Evolutionary conservation across 805 yeast genomes (phyloP), one percentile per base, ranked within the genome.

Genomic region (Sugiyamaella marilandica): DNA sequence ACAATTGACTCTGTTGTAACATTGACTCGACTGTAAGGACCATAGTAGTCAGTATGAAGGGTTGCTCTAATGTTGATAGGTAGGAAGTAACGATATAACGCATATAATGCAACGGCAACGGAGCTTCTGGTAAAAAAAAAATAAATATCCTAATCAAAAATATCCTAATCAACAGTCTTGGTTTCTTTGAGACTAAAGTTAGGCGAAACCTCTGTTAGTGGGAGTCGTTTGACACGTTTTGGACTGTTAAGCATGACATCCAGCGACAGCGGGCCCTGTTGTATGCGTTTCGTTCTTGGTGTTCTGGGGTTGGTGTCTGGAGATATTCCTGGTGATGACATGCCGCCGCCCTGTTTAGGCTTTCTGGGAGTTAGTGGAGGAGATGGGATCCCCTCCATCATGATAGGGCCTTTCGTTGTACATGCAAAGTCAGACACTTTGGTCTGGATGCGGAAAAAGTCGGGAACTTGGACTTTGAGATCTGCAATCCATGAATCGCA

Each of bases 401-500:
- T 19, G 16, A 33, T 14, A 9, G 34, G 31, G 10, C 32, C 14
- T 19, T 48, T 48, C 32, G 24, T 24, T 5, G 47, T 18, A 19
- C 10, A 19, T n/a, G 41, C n/a, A 39, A 33, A 13, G 37, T 36
- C 49, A 24, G 48, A 14, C 26, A 50, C 39, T n/a, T 49, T 43
- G 37, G 56, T 37, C 26, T 55, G 57, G 36, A 10, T 41, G 33
- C 34, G 35, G 49, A 51, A 53, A n/a, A 55, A 43, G 18, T 46
- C 51, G 9, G 58, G 57, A 7, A 55, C 49, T 14, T 43, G 35
- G 14, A 7, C 14, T 32, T 35, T 45, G 24, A 59, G 43, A 11
- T 39, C 35, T 10, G 44, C 68, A 24, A 90, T 85, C 82, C 95
- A 92, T 21, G 74, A 74, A 68, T 92, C 98, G 65, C 97, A 87